Conservation (phyloP, 1,284 basidiomycete species). For the Trichosporon faecale region DNA sequence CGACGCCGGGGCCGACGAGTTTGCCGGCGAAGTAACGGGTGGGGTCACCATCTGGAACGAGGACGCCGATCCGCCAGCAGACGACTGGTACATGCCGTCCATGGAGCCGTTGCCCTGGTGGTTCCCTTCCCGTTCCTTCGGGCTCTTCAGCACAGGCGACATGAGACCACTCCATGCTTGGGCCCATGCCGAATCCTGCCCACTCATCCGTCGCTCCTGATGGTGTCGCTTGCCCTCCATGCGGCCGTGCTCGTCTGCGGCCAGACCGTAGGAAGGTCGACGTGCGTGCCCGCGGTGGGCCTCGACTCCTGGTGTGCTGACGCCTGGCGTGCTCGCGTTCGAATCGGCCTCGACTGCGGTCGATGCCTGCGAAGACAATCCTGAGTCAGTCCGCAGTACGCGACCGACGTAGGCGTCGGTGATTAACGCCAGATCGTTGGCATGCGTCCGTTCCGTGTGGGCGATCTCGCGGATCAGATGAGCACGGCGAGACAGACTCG, state of each 20-base stretch:
- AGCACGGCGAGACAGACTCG: constrained; percentile 63
- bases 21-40: not conserved
- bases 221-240: not conserved
- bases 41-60: constrained; percentile 5
- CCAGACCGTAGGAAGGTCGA: constrained; percentile 20
- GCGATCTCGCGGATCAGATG: constrained; percentile 81
- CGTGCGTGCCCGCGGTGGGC: constrained; percentile 9
- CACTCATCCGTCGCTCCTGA: constrained; percentile 22
- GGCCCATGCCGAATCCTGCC: constrained; percentile 16
- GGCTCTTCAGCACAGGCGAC: constrained; percentile 20
- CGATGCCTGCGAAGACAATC: constrained; percentile 25
- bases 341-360: constrained; percentile 16
- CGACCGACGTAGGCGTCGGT: constrained; percentile 69
- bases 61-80: constrained; percentile 10
- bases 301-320: not conserved
- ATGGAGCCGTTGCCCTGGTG: constrained; percentile 8
- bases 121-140: constrained; percentile 5
- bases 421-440: constrained; percentile 79
- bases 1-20: not conserved
- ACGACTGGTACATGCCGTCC: constrained; percentile 9
- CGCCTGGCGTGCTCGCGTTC: constrained; percentile 11
- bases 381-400: constrained; percentile 34
- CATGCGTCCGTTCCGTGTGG: constrained; percentile 79
- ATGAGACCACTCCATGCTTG: constrained; percentile 20
- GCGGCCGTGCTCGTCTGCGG: constrained; percentile 13